These are phyloP conservation scores for Punctularia strigosozonata DNA, from an alignment of 768 basidiomycete species.

Conservation along the genomic window DNA sequence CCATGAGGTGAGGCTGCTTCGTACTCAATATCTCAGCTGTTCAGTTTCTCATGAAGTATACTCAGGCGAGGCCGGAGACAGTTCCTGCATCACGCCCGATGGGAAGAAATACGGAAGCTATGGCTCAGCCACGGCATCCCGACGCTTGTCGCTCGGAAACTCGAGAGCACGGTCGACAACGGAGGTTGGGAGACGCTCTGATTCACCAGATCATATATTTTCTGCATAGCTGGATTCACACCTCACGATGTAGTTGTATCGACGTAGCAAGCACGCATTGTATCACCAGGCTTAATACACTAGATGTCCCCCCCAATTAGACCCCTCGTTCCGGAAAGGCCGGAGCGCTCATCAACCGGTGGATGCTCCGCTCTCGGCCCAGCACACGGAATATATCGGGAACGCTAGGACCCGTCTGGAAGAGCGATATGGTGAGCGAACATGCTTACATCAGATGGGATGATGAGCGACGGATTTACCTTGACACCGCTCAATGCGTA, in stretches of 20 bases:
- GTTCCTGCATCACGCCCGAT: conserved; percentile 70
- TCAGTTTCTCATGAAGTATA: conserved; percentile 1
- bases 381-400: conserved; percentile 19
- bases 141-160: conserved; percentile 76
- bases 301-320: no score
- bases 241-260: no score
- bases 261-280: no score
- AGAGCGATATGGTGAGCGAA: neutral
- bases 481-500: conserved; percentile 77
- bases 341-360: conserved; percentile 10
- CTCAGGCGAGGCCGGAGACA: conserved; percentile 79
- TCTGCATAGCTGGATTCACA: no score
- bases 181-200: conserved; percentile 91
- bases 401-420: conserved; percentile 19
- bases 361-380: conserved; percentile 16
- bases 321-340: no score
- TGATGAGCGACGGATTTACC: conserved; percentile 38
- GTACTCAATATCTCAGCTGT: neutral
- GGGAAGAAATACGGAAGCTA: conserved; percentile 84
- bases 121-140: conserved; percentile 91
- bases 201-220: no score
- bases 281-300: no score
- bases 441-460: neutral
- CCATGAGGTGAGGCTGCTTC: conserved; percentile 58
- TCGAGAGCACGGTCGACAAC: conserved; percentile 78